A percentile compares a stretch with the other conserved stretches of the same genome.
Evolutionary conservation across 768 basidiomycete genomes (phyloP).

Genomic region (Phallus indusiatus): DNA sequence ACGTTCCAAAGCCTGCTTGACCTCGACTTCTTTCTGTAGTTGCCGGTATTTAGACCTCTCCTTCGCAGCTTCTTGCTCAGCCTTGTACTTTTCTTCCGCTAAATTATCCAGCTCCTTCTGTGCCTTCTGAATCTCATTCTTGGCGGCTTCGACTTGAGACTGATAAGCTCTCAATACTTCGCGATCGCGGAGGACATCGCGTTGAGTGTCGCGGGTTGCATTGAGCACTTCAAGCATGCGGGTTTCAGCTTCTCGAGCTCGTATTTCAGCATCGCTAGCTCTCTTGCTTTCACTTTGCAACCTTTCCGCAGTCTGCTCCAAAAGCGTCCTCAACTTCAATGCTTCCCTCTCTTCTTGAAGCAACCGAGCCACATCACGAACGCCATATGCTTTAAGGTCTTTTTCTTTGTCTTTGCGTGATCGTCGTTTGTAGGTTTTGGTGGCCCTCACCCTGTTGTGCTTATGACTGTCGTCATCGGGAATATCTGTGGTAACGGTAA

Average conservation of each 20-base stretch:
- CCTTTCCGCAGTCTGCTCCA: background rate
- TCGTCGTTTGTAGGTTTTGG: background rate
- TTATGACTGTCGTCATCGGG: conserved; percentile 1
- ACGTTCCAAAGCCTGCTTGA: background rate
- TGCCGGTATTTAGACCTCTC: background rate
- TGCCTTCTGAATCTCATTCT: conserved; percentile 2
- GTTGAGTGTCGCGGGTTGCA: background rate
- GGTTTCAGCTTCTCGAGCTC: conserved; percentile 6
- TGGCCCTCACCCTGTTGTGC: background rate
- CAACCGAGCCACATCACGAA: background rate
- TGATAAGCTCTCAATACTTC: conserved; percentile 4
- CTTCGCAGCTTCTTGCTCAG: conserved; percentile 4
- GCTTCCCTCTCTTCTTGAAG: conserved; percentile 1
- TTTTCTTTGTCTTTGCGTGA: background rate
- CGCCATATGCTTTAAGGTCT: background rate
- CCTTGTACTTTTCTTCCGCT: conserved; percentile 1
- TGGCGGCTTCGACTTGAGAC: conserved; percentile 2
- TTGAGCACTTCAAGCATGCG: background rate
- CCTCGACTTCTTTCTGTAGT: conserved; percentile 2
- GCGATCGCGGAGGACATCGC: background rate
- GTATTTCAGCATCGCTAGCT: background rate
- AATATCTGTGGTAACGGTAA: background rate
- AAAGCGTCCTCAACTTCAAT: background rate
- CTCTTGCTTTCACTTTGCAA: conserved; percentile 1
- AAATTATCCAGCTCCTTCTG: conserved; percentile 6